Evolutionary conservation across 345 rosid species (phyloP), one percentile per base, ranked within the genome.

Genomic region (Eucalyptus erythrocorys): DNA sequence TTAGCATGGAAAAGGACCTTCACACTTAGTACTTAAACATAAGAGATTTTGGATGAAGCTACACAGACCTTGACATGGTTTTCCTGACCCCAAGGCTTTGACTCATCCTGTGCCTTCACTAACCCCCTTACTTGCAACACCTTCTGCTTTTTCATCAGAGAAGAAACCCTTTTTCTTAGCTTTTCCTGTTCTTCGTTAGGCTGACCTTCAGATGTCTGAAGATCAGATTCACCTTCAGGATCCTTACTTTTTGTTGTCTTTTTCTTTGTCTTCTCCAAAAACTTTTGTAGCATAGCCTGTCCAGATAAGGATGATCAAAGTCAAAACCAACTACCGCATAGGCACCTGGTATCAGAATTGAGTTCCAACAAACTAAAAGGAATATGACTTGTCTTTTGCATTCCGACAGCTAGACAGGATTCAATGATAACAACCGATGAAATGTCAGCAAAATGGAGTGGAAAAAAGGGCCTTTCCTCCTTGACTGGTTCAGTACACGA

Each of bases 81-180:
- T 48, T 98, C 99, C 92, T 95, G 99, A 88, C 99, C 97, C 99
- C 99, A 98, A 81, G 99, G 95, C 92, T 89, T 89, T 79, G 93
- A 92, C 81, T 93, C 92, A 91, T 92, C 96, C 37, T 94, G 93
- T 47, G 79, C 93, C 92, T 94, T 97, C 91, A 97, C 92, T 81
- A 96, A 66, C 66, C 87, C 90, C 91, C 90, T 94, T 87, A 96
- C 93, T 90, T 94, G 95, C 76, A 92, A 90, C 85, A 93, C 89
- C 92, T 94, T 98, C 85, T 97, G 90, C 90, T 95, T 94, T 88
- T 97, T 95, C 87, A 98, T 89, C 90, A 98, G 90, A 48, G 87
- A 51, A 85, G 93, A 88, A 68, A 95, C 96, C 66, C 89, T 93
- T 92, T 92, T 97, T 93, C 94, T 95, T 86, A 95, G 91, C 88